Conservation (phyloP, 257 asterid genomes). For the Forsythia suspensa region DNA sequence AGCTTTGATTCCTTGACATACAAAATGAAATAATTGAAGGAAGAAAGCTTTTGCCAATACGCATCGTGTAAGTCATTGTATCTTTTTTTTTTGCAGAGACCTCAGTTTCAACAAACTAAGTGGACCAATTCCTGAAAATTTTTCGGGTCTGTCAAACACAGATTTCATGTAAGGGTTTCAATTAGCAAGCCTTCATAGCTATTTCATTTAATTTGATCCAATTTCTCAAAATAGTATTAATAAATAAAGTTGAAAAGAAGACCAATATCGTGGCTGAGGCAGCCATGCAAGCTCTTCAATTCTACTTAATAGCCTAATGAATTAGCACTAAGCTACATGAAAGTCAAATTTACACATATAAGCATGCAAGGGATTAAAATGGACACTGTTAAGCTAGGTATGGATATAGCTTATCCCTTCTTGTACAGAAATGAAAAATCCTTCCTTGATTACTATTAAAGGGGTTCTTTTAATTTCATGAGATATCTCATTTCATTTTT, state of each 20-base stretch:
- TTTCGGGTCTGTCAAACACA: constrained; percentile 11
- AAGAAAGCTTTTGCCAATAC: background rate
- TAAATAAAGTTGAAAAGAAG: background rate
- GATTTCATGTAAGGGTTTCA: constrained; percentile 47
- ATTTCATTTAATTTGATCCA: background rate
- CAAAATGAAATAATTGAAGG: background rate
- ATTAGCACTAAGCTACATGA: no score
- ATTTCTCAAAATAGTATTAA: background rate
- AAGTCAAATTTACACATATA: no score
- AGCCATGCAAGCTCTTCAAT: background rate
- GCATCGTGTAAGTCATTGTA: background rate
- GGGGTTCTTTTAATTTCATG: background rate
- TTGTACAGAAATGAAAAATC: no score
- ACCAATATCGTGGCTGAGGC: background rate
- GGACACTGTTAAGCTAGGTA: no score
- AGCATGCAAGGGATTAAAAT: no score
- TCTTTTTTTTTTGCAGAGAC: constrained; percentile 51
- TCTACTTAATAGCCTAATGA: no score
- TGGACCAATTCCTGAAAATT: constrained; percentile 55
- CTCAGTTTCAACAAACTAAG: constrained; percentile 70
- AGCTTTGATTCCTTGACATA: background rate
- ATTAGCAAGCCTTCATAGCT: background rate
- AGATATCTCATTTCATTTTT: background rate
- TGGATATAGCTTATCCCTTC: no score
- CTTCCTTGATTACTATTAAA: background rate